Conservation (phyloP, 1,139 yeast species). For the Lodderomyces oxycetoniae region DNA sequence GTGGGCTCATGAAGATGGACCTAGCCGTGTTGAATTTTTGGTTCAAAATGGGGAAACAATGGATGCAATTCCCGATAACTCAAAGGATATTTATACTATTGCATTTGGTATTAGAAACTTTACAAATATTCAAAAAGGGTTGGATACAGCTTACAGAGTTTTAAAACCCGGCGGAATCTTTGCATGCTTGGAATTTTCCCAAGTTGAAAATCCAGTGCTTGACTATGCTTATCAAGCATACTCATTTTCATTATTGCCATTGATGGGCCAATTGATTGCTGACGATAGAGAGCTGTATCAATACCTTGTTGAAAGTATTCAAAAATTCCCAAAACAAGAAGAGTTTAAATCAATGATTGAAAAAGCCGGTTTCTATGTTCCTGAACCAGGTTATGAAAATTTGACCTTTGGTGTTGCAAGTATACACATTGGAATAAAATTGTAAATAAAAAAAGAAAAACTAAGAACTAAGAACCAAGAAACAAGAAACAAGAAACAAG, state of each 20-base stretch:
- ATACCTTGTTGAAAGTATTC: slow-evolving; percentile 89
- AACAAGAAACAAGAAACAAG: too few relatives aligned
- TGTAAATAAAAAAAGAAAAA: slow-evolving; percentile 5
- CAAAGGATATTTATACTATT: slow-evolving; percentile 92
- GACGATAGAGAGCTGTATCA: slow-evolving; percentile 95
- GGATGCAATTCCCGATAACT: slow-evolving; percentile 77
- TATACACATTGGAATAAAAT: slow-evolving; percentile 89
- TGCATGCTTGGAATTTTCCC: slow-evolving; percentile 92
- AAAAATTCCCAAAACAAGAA: slow-evolving; percentile 88
- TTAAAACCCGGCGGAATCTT: slow-evolving; percentile 94
- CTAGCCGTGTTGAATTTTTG: slow-evolving; percentile 61
- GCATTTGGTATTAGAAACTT: slow-evolving; percentile 97
- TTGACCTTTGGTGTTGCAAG: slow-evolving; percentile 96
- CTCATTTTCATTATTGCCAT: slow-evolving; percentile 82
- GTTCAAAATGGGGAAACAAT: slow-evolving; percentile 92
- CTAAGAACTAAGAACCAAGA: background rate
- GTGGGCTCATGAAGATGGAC: slow-evolving; percentile 35
- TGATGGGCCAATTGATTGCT: slow-evolving; percentile 93
- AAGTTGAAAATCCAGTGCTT: slow-evolving; percentile 75
- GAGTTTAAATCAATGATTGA: slow-evolving; percentile 87
- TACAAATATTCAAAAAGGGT: slow-evolving; percentile 89
- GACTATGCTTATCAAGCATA: slow-evolving; percentile 80
- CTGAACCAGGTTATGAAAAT: slow-evolving; percentile 87
- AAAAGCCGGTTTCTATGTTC: slow-evolving; percentile 87
- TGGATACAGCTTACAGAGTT: slow-evolving; percentile 89